Percentiles rank a stretch among this genome's conserved stretches.
These are phyloP conservation scores for Scheffersomyces cryptocercus DNA, from an alignment of 1,139 yeast species.

Conservation along the genomic window DNA sequence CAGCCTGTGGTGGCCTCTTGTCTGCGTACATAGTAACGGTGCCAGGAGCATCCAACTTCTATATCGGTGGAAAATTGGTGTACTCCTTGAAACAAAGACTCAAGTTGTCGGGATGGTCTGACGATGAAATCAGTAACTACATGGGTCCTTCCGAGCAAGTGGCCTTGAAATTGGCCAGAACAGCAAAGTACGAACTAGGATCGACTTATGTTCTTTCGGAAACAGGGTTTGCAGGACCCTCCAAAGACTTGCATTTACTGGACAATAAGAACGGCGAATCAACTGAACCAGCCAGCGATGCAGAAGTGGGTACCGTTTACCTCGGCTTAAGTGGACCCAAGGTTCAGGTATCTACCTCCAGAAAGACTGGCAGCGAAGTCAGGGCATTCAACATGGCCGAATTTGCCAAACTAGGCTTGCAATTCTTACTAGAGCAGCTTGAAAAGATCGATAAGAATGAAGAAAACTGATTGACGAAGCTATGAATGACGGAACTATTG, in stretches of 20 bases:
- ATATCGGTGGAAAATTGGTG: slow-evolving; percentile 80
- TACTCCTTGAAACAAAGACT: slow-evolving; percentile 76
- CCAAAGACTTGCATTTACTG: slow-evolving; percentile 43
- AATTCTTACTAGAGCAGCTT: slow-evolving; percentile 53
- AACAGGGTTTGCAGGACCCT: slow-evolving; percentile 87
- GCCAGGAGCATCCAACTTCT: slow-evolving; percentile 83
- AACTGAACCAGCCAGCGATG: slow-evolving; percentile 13
- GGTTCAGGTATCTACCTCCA: slow-evolving; percentile 53
- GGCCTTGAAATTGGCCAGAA: slow-evolving; percentile 74
- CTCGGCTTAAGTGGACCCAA: slow-evolving; percentile 71
- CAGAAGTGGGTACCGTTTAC: slow-evolving; percentile 64
- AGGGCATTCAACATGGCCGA: slow-evolving; percentile 70
- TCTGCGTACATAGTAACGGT: slow-evolving; percentile 79
- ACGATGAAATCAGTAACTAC: slow-evolving; percentile 64
- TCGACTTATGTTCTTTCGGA: slow-evolving; percentile 80
- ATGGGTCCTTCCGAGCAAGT: slow-evolving; percentile 84
- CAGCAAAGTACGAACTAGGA: slow-evolving; percentile 76
- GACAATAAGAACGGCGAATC: slow-evolving; percentile 10
- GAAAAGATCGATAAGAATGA: slow-evolving; percentile 4
- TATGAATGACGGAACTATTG: too few species aligned
- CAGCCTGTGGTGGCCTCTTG: slow-evolving; percentile 86
- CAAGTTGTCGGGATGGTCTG: slow-evolving; percentile 76
- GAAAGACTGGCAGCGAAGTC: slow-evolving; percentile 47
- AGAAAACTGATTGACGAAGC: too few species aligned
- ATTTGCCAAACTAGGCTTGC: slow-evolving; percentile 69